phyloP scores from a whole-genome alignment of 345 rosid species.

The Citrus mangshanensis region DNA sequence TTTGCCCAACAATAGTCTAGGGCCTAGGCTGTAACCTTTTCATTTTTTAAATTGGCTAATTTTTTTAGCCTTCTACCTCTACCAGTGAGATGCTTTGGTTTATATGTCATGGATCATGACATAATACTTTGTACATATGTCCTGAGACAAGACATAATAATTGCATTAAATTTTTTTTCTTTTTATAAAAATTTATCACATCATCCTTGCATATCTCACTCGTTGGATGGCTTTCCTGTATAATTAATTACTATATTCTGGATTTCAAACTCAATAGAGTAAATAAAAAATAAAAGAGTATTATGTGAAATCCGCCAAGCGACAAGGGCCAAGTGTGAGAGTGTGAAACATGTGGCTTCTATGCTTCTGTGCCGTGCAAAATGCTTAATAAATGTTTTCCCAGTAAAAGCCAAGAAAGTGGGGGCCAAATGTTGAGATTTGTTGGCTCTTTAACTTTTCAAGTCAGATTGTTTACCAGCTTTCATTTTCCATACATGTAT shows the following conservation, averaged over 20 bases:
- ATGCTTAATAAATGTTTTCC: neutral
- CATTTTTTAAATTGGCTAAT: neutral
- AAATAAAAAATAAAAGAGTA: neutral
- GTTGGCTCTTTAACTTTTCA: neutral
- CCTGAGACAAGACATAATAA: neutral
- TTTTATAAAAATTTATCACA: neutral
- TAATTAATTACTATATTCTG: too few relatives aligned
- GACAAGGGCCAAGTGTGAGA: neutral
- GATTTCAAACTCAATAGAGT: neutral
- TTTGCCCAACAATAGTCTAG: neutral
- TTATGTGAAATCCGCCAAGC: neutral
- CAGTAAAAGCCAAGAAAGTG: neutral
- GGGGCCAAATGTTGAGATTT: constrained; percentile 3
- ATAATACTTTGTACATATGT: too few relatives aligned
- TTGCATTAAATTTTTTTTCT: too few relatives aligned
- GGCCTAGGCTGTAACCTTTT: neutral
- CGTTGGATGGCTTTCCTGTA: neutral
- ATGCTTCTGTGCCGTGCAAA: neutral
- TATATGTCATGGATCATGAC: too few relatives aligned
- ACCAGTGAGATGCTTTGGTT: too few relatives aligned
- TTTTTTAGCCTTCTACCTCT: neutral
- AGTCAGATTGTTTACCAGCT: neutral
- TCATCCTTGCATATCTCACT: neutral
- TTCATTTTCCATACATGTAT: neutral
- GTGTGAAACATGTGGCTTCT: neutral